These are phyloP conservation scores for Alternaria infectoria DNA, from an alignment of 2,329 filamentous ascomycete species.

Conservation along the genomic window DNA sequence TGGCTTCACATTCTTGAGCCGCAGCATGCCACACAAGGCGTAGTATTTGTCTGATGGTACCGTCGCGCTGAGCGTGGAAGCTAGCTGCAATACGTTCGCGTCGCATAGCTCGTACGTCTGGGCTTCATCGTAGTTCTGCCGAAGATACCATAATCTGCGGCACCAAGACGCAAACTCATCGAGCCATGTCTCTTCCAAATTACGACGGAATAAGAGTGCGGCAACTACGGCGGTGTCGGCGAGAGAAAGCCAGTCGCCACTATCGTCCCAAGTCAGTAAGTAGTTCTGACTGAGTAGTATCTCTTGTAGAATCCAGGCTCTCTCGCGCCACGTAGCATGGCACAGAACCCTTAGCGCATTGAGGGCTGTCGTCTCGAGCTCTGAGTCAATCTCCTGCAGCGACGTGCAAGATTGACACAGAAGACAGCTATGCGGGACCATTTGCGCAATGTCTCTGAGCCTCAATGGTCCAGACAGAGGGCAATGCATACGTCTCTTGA, in stretches of 20 bases:
- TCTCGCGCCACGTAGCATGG: background rate
- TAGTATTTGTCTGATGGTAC: background rate
- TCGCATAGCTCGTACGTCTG: background rate
- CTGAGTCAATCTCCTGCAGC: background rate
- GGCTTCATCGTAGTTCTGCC: background rate
- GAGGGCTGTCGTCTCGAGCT: background rate
- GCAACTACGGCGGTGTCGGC: background rate
- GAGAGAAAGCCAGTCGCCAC: background rate
- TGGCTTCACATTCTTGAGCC: background rate
- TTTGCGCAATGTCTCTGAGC: background rate
- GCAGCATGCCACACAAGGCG: background rate
- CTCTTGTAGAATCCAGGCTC: background rate
- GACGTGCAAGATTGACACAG: background rate
- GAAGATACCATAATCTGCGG: background rate
- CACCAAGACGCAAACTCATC: background rate
- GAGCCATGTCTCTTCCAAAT: background rate
- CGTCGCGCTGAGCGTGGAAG: background rate
- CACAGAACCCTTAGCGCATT: accelerated
- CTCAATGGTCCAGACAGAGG: background rate
- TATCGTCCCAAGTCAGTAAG: background rate
- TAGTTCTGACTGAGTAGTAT: background rate
- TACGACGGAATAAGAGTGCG: background rate
- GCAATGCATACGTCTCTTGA: background rate
- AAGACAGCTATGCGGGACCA: background rate
- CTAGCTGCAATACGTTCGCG: background rate